Base-by-base conservation (phyloP, 495 filamentous ascomycete genomes). In the Penicillium riverlandense region DNA sequence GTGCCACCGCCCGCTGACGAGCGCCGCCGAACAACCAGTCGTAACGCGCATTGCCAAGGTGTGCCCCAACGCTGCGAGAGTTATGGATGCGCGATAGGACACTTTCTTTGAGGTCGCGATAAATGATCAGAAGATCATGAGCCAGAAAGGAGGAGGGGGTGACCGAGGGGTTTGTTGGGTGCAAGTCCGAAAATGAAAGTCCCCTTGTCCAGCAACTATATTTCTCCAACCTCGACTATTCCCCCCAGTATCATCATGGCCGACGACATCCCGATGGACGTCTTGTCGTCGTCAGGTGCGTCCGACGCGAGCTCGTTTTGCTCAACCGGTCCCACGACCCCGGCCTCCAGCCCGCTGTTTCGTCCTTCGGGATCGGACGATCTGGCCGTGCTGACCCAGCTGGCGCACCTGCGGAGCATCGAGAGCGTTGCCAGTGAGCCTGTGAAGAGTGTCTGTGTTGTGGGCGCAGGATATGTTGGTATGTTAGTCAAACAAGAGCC, bases 381-480 rank as follows among this genome's bases (percentile, higher is more conserved):
- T 50, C 41, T 57, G 32, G 32, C 32, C 15, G 52, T 49, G 47
- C 61, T 54, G 30, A 49, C 43, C 37, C 51, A 49, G 13, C 47
- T 47, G 33, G 43, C 44, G 36, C 51, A 41, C 44, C 40, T 41
- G 29, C 52, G 30, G 37, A 11, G 44, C 36, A 10, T 43, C 15
- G 28, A 49, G 50, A 47, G 48, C 39, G 33, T 45, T 38, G 34
- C 52, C 45, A 11, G 35, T 49, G 34, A 41, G 2, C 39, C 51
- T 11, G 66, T 83, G 28, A 67, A 67, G 42, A 85, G 74, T 36
- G 70, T 84, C 37, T 82, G 78, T 44, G 79, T 76, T 37, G 72
- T 84, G 22, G 79, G 80, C 29, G 80, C 80, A 47, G 80, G 80
- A 44, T 82, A 82, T 52, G 80, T 78, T 37, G 80, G 78, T 80